Conservation (phyloP, 1,284 basidiomycete genomes). For the Ustanciosporium gigantosporum region DNA sequence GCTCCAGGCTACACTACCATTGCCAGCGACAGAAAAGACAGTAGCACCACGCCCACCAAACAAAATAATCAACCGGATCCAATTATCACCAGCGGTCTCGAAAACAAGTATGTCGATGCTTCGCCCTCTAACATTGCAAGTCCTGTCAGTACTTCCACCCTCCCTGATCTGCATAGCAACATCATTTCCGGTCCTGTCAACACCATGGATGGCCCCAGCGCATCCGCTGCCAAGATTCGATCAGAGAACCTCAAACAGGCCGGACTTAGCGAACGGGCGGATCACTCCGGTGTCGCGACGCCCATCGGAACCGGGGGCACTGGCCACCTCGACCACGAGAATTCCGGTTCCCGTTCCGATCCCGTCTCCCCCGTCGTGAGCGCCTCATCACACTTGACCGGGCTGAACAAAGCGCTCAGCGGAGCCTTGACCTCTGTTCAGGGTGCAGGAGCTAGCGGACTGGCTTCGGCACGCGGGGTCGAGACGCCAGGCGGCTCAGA, state of each 20-base stretch:
- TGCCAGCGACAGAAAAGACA: conserved; percentile 18
- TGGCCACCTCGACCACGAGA: conserved; percentile 5
- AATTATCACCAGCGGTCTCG: conserved; percentile 2
- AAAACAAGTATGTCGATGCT: conserved; percentile 3
- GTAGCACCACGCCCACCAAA: conserved; percentile 14
- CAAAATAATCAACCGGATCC: not conserved
- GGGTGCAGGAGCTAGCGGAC: conserved; percentile 46
- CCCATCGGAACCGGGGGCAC: conserved; percentile 42
- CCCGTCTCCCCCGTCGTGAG: conserved; percentile 6
- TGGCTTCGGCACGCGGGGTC: conserved; percentile 43
- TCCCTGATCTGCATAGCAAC: conserved; percentile 1
- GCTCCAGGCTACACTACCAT: conserved; percentile 41
- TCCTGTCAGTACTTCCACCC: conserved; percentile 2
- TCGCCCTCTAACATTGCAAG: conserved; percentile 18
- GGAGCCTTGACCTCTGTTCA: conserved; percentile 31
- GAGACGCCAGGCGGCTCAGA: conserved; percentile 17
- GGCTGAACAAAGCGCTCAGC: conserved; percentile 38
- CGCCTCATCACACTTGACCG: not conserved
- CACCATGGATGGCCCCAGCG: conserved; percentile 28
- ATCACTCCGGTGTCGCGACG: conserved; percentile 29
- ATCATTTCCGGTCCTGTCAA: conserved; percentile 29
- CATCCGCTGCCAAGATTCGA: conserved; percentile 19
- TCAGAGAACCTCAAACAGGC: conserved; percentile 29
- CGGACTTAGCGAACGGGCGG: conserved; percentile 30
- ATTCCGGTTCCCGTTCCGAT: conserved; percentile 2